Conservation (phyloP, 1,284 basidiomycete species). For the Entoloma clypeatum region DNA sequence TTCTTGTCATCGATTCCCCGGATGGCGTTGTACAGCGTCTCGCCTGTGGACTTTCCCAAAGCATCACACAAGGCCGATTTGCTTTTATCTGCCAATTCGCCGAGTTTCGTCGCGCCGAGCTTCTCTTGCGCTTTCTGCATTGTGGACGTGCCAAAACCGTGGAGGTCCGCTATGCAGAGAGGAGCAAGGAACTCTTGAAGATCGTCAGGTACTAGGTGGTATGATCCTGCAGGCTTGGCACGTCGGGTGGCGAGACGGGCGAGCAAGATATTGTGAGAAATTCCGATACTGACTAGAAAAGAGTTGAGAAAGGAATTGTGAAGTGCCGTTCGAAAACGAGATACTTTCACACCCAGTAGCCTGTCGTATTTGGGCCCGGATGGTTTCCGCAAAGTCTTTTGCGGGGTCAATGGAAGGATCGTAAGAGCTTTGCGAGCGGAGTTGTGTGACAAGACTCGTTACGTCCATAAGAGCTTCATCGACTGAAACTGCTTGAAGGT, state of each 20-base stretch:
- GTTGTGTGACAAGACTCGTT: conserved; percentile 57
- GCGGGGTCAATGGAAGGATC: conserved; percentile 47
- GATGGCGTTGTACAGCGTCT: conserved; percentile 80
- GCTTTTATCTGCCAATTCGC: conserved; percentile 60
- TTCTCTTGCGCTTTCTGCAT: conserved; percentile 74
- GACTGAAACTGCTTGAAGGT: conserved; percentile 92
- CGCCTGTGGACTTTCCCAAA: conserved; percentile 80
- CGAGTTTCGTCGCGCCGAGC: conserved; percentile 70
- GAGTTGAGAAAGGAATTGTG: conserved; percentile 4
- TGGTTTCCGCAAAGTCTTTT: conserved; percentile 74
- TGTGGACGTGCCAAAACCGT: conserved; percentile 80
- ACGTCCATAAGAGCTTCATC: conserved; percentile 96
- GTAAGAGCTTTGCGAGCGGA: conserved; percentile 29
- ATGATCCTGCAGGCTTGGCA: conserved; percentile 88
- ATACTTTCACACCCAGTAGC: conserved; percentile 83
- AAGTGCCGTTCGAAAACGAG: neutral
- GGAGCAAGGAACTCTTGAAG: conserved; percentile 62
- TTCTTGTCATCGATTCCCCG: conserved; percentile 80
- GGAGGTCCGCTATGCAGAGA: conserved; percentile 83
- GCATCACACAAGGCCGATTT: conserved; percentile 65
- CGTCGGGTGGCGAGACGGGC: conserved; percentile 87
- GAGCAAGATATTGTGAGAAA: conserved; percentile 88
- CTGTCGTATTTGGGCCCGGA: conserved; percentile 72
- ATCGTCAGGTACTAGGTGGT: conserved; percentile 61
- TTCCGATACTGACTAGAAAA: conserved; percentile 79